Evolutionary conservation across 2,329 filamentous ascomycete genomes (phyloP).

Genomic region (Apiospora aurea): DNA sequence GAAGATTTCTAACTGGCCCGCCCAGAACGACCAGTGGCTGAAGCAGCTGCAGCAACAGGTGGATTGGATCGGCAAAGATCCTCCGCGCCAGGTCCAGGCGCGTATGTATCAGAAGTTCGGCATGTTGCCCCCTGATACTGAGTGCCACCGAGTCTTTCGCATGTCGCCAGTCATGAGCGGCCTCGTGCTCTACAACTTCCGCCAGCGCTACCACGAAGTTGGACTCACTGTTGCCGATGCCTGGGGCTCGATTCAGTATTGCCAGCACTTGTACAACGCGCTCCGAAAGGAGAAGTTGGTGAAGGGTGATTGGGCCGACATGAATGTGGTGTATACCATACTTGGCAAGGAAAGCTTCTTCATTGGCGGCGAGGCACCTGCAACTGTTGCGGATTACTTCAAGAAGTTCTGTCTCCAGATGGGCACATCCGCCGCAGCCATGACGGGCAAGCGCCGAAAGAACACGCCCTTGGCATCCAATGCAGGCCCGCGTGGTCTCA

Average conservation of each 20-base stretch:
- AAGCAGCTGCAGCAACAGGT: slow-evolving; percentile 32
- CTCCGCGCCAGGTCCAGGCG: slow-evolving; percentile 31
- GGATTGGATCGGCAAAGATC: slow-evolving; percentile 36
- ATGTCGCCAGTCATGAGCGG: slow-evolving; percentile 49
- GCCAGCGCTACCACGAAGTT: slow-evolving; percentile 40
- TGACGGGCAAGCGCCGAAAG: slow-evolving; percentile 36
- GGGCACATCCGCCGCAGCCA: slow-evolving; percentile 43
- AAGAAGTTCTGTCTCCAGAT: slow-evolving; percentile 48
- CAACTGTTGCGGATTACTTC: slow-evolving; percentile 41
- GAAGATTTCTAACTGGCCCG: slow-evolving; percentile 40
- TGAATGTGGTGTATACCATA: slow-evolving; percentile 44
- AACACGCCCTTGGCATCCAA: slow-evolving; percentile 34
- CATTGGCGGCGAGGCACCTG: slow-evolving; percentile 43
- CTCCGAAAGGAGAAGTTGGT: slow-evolving; percentile 40
- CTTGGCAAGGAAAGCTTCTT: slow-evolving; percentile 46
- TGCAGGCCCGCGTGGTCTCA: slow-evolving; percentile 41
- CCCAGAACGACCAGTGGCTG: slow-evolving; percentile 37
- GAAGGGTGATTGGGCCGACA: slow-evolving; percentile 46
- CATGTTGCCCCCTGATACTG: slow-evolving; percentile 13
- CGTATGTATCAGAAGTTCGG: slow-evolving; percentile 10
- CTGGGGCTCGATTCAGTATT: slow-evolving; percentile 48
- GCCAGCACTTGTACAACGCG: slow-evolving; percentile 52
- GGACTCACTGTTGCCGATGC: slow-evolving; percentile 45
- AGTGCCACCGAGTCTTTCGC: slow-evolving; percentile 41
- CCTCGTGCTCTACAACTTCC: slow-evolving; percentile 45